Percentiles rank a stretch among this genome's conserved stretches.
Conservation (phyloP, 345 rosid genomes). For the Pseudoturritis turrita region DNA sequence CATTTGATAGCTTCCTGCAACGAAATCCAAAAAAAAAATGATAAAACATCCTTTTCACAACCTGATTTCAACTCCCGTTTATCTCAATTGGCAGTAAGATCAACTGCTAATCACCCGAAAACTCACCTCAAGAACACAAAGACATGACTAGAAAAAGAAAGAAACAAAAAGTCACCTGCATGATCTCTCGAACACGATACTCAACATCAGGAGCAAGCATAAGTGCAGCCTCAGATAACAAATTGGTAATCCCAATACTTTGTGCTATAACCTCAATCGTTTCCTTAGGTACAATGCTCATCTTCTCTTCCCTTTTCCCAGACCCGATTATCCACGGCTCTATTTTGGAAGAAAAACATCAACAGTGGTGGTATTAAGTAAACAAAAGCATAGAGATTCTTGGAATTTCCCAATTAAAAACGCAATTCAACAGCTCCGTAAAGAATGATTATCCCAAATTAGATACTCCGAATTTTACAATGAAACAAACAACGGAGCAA, state of each 20-base stretch:
- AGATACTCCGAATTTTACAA: not conserved
- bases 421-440: not conserved
- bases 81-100: not conserved
- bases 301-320: constrained; percentile 22
- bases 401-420: not conserved
- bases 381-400: not conserved
- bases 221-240: constrained; percentile 70
- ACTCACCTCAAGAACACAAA: constrained; percentile 6
- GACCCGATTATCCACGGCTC: not conserved
- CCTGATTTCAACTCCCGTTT: not conserved
- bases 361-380: not conserved
- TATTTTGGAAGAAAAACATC: not conserved
- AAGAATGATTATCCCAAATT: not conserved
- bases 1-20: constrained; percentile 86
- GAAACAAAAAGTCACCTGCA: constrained; percentile 57
- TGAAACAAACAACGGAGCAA: not conserved
- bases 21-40: constrained; percentile 13
- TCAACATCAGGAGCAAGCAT: constrained; percentile 94
- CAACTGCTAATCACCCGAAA: not conserved
- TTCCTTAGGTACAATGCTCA: constrained; percentile 91
- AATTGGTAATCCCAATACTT: constrained; percentile 66
- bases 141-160: not conserved
- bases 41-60: not conserved
- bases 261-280: constrained; percentile 86
- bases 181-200: constrained; percentile 86